These are phyloP conservation scores for Penicillium psychrosexuale DNA, from an alignment of 2,329 filamentous ascomycete species.

Conservation along the genomic window DNA sequence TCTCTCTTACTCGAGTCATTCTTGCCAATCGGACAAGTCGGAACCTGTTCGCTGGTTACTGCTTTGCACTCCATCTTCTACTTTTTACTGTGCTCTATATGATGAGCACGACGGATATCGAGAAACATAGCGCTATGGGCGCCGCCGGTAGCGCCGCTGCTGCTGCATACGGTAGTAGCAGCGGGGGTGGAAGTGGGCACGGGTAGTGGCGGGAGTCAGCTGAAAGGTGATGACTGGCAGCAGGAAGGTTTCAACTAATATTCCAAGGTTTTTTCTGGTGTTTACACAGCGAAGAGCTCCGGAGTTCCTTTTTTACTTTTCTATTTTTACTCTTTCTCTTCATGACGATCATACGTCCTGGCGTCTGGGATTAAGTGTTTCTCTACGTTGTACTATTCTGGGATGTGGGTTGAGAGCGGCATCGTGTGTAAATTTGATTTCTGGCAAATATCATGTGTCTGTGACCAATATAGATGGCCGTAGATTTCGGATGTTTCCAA, in stretches of 20 bases:
- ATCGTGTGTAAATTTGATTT: conserved; percentile 5
- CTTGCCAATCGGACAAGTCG: conserved; percentile 84
- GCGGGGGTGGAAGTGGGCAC: conserved; percentile 17
- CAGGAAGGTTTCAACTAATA: conserved; percentile 55
- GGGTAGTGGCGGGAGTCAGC: conserved; percentile 31
- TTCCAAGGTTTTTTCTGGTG: conserved; percentile 4
- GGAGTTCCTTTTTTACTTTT: conserved; percentile 14
- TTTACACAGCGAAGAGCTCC: conserved; percentile 17
- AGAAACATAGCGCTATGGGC: conserved; percentile 58
- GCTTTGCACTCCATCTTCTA: conserved; percentile 79
- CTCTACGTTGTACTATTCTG: not conserved
- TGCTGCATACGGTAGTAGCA: conserved; percentile 34
- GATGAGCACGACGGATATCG: conserved; percentile 67
- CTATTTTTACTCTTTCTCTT: not conserved
- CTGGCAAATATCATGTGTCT: conserved; percentile 7
- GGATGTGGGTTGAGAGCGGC: not conserved
- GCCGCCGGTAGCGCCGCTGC: conserved; percentile 45
- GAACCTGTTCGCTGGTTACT: conserved; percentile 91
- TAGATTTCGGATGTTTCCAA: not conserved
- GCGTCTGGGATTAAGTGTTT: conserved; percentile 10
- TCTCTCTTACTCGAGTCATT: conserved; percentile 86
- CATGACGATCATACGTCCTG: conserved; percentile 7
- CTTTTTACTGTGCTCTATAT: conserved; percentile 86
- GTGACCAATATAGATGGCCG: not conserved
- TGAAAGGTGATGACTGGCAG: conserved; percentile 58